Conservation (phyloP, 2,329 filamentous ascomycete genomes). For the Fusarium tanahbumbuense region DNA sequence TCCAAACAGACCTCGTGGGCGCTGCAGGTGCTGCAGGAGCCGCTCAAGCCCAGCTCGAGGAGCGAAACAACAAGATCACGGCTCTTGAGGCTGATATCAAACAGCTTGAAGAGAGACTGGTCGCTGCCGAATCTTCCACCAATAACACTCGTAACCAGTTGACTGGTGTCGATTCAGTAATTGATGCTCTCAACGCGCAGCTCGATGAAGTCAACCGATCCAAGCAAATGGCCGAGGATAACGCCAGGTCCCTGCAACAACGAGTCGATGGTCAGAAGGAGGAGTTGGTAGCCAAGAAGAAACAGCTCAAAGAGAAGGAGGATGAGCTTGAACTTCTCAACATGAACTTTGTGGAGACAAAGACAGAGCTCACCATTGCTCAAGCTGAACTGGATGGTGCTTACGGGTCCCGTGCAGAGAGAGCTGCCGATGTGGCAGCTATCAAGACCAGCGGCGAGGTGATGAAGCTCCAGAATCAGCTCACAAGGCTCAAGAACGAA, state of each 20-base stretch:
- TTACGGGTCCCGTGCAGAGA: conserved; percentile 69
- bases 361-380: conserved; percentile 70
- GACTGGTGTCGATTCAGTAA: conserved; percentile 47
- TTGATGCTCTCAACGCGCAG: conserved; percentile 45
- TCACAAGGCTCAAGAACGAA: conserved; percentile 63
- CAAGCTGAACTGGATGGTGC: conserved; percentile 72
- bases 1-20: conserved; percentile 34
- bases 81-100: conserved; percentile 54
- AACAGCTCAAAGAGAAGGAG: conserved; percentile 61
- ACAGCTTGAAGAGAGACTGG: conserved; percentile 43
- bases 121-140: conserved; percentile 53
- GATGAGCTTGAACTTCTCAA: conserved; percentile 63
- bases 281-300: conserved; percentile 52
- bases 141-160: conserved; percentile 53
- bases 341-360: conserved; percentile 66
- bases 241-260: conserved; percentile 44
- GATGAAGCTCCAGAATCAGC: conserved; percentile 59
- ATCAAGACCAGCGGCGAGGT: conserved; percentile 62
- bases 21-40: conserved; percentile 32
- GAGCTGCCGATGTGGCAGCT: conserved; percentile 68
- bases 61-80: conserved; percentile 58
- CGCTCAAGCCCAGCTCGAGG: conserved; percentile 42
- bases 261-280: conserved; percentile 38
- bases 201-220: conserved; percentile 48
- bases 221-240: conserved; percentile 46